Evolutionary conservation across 2,329 filamentous ascomycete species (phyloP), one percentile per base, ranked within the genome.

Genomic region (Periconia macrospinosa): DNA sequence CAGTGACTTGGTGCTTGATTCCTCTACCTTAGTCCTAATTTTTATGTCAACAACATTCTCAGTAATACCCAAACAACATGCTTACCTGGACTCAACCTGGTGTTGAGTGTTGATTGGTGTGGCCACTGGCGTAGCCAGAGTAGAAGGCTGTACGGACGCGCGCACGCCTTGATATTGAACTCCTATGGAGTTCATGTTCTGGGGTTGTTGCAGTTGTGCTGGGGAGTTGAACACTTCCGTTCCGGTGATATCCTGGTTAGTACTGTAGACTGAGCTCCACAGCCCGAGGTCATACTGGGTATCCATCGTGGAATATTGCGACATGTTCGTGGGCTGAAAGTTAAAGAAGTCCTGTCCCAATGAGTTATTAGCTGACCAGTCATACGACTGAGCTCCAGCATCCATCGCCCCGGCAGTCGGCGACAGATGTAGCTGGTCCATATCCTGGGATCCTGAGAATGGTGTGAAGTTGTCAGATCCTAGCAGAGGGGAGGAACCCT

Each of bases 321-420:
- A 30, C 20, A 45, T 30, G 27, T 45, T 45, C 6, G 42, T 23
- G n/a, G 65, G 56, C 19, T 59, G 53, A 54, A 65, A 71, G 9
- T 66, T 67, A 20, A 63, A 53, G 41, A 61, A 72, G 35, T 71
- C 68, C 70, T 75, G 72, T 59, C 63, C 69, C 59, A 68, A 56
- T 59, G 70, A 61, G 61, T 66, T 67, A 65, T 75, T 75, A 73
- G 70, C 64, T 69, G 66, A 74, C 40, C 62, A 58, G 27, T 45
- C 43, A 59, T 68, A 66, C 40, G 63, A 51, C 58, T 61, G 62
- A 18, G 69, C 66, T 59, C 67, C 66, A 48, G 63, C 45, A 20
- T 74, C 70, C 60, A 67, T 64, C 47, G 43, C 43, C 43, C 20
- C 43, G 27, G 43, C 43, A 33, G 43, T 45, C 23, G 43, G 43